Conservation (phyloP, 768 basidiomycete species). For the Tulasnella sp. region DNA sequence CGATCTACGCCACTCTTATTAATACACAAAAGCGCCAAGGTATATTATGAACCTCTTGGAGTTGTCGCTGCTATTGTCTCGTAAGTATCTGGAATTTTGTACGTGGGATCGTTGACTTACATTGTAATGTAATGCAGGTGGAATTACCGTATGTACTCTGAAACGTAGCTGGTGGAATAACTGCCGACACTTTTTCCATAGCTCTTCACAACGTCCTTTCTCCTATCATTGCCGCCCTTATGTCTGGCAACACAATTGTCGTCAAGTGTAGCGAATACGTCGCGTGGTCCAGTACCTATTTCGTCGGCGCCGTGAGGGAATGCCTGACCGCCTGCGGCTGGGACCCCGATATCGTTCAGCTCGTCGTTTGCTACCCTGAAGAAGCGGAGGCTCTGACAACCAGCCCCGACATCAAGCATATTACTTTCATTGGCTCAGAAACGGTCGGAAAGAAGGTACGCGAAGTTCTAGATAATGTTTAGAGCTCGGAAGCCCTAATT, state of each 20-base stretch:
- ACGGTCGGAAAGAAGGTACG: slow-evolving; percentile 63
- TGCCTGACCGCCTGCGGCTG: slow-evolving; percentile 81
- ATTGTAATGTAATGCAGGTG: slow-evolving; percentile 43
- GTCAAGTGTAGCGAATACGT: slow-evolving; percentile 92
- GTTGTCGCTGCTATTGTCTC: slow-evolving; percentile 91
- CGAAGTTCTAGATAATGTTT: slow-evolving; percentile 33
- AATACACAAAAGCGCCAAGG: slow-evolving; percentile 70
- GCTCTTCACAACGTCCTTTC: slow-evolving; percentile 93
- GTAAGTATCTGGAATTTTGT: not conserved
- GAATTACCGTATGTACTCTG: slow-evolving; percentile 70
- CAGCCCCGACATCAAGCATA: slow-evolving; percentile 78
- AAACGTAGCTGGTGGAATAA: not conserved
- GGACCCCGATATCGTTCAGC: slow-evolving; percentile 75
- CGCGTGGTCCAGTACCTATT: slow-evolving; percentile 70
- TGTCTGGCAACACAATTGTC: slow-evolving; percentile 85
- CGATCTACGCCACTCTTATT: slow-evolving; percentile 65
- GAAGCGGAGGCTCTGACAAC: slow-evolving; percentile 77
- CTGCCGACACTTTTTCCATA: slow-evolving; percentile 37
- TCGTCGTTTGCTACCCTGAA: slow-evolving; percentile 85
- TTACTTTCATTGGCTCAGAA: slow-evolving; percentile 90
- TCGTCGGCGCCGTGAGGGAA: slow-evolving; percentile 69
- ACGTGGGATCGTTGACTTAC: not conserved
- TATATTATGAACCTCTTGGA: slow-evolving; percentile 87
- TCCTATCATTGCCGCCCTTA: slow-evolving; percentile 85
- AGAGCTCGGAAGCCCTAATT: slow-evolving; percentile 22